Base-by-base conservation (phyloP, 2,329 filamentous ascomycete species). In the Penicillium sp. region DNA sequence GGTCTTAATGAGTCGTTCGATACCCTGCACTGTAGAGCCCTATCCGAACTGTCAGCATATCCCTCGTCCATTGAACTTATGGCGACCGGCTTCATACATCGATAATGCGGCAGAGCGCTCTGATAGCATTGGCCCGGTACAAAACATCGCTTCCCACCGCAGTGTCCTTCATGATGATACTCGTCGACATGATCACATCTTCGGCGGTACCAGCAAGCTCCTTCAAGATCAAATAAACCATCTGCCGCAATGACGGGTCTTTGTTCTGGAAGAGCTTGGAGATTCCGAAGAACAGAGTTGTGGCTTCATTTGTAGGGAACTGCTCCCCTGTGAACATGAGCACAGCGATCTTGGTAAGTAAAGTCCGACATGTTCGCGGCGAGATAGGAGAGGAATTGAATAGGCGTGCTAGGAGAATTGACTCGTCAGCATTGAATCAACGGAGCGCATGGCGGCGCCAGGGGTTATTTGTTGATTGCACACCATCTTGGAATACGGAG, bases 181-280 rank as follows among this genome's bases (percentile, higher is more conserved):
- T 95, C 14, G 93, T 99, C 55, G 96, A 93, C 93, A 99, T 97
- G 71, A 99, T 99, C 58, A 96, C 95, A 79, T 99, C 93, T 77
- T 97, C 90, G 51, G 93, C 93, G 19, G 90, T 95, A 72, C 85
- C 84, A 60, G 92, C 89, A 65, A 99, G 80, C 80, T 99, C 93
- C 82, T 97, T 99, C 77, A 97, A 89, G 69, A 96, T 86, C 60
- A 97, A 80, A 76, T 97, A 95, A 43, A 99, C 92, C 91, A 97
- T 96, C 79, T 99, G 93, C 66, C 93, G 89, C 69, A 99, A 80
- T 64, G 89, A 92, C 65, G 91, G 88, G 86, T 99, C 93, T 75
- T 96, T 97, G 76, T 97, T 97, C 79, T 97, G 92, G 81, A 99
- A 99, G 53, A 97, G 82, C 80, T 97, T 97, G 55, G 92, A 97